These are phyloP conservation scores for Cyberlindnera euphorbiae DNA, from an alignment of 805 yeast species.

Conservation along the genomic window DNA sequence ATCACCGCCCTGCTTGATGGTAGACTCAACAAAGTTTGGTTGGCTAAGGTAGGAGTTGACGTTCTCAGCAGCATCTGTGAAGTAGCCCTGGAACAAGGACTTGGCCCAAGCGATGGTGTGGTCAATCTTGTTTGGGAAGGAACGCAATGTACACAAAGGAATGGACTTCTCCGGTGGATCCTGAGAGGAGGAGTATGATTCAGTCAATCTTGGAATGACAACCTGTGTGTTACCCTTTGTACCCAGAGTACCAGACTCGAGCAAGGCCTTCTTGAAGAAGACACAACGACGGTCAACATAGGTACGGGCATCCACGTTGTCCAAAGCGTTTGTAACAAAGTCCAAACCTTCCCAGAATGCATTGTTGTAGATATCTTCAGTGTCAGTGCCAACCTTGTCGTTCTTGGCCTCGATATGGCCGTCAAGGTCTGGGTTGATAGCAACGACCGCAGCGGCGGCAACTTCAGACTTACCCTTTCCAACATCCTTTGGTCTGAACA, in stretches of 20 bases:
- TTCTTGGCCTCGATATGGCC: constrained; percentile 73
- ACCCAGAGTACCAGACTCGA: constrained; percentile 97
- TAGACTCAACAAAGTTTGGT: constrained; percentile 87
- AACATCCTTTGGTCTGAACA: constrained; percentile 92
- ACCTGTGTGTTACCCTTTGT: constrained; percentile 99
- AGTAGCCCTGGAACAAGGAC: constrained; percentile 86
- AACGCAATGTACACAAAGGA: constrained; percentile 94
- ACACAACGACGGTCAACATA: constrained; percentile 97
- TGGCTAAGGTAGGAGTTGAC: constrained; percentile 88
- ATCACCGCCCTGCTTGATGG: constrained; percentile 88
- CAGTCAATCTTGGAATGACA: constrained; percentile 88
- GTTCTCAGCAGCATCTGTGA: constrained; percentile 86
- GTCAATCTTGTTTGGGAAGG: constrained; percentile 97
- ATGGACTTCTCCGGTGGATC: constrained; percentile 99
- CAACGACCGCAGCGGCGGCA: constrained; percentile 78
- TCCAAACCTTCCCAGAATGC: constrained; percentile 80
- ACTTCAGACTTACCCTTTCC: constrained; percentile 87
- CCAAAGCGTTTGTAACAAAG: constrained; percentile 93
- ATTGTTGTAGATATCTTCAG: constrained; percentile 82
- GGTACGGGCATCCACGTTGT: constrained; percentile 96
- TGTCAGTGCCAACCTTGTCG: constrained; percentile 92
- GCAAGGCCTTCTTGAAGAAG: constrained; percentile 81
- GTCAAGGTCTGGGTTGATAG: constrained; percentile 77
- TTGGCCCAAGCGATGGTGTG: constrained; percentile 99
- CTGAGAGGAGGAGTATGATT: constrained; percentile 91